Evolutionary conservation across 2,329 filamentous ascomycete genomes (phyloP).

Genomic region (Ophiostoma perfectum): DNA sequence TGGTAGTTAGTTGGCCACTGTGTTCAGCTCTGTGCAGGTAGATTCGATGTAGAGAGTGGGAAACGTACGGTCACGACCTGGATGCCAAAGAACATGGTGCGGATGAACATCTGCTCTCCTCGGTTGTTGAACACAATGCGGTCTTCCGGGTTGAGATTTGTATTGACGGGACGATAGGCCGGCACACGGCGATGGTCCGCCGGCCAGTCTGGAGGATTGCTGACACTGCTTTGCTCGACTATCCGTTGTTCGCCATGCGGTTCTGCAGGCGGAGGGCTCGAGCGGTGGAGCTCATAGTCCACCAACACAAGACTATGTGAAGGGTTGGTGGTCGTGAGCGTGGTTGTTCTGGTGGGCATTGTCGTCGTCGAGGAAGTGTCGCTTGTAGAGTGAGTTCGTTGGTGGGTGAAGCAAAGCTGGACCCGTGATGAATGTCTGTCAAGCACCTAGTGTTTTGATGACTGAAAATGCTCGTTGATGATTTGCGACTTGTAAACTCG

Average conservation of each 20-base stretch:
- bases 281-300: slow-evolving; percentile 31
- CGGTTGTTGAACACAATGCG: slow-evolving; percentile 25
- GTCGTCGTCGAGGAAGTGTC: background rate
- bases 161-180: slow-evolving; percentile 28
- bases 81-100: slow-evolving; percentile 29
- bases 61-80: slow-evolving; percentile 7
- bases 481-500: no score
- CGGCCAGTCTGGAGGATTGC: slow-evolving; percentile 27
- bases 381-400: no score
- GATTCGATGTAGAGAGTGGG: background rate
- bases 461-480: no score
- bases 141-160: slow-evolving; percentile 25
- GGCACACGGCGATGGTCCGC: slow-evolving; percentile 28
- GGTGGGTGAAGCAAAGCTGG: no score
- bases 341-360: background rate
- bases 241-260: background rate
- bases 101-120: slow-evolving; percentile 27
- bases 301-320: slow-evolving; percentile 24
- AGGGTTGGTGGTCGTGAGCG: background rate
- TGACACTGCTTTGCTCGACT: background rate
- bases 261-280: background rate
- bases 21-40: background rate
- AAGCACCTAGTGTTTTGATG: no score
- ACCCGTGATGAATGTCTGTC: no score
- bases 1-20: background rate